phyloP scores from a whole-genome alignment of 78 protist genomes.

The Dictyostelium firmibasis region DNA sequence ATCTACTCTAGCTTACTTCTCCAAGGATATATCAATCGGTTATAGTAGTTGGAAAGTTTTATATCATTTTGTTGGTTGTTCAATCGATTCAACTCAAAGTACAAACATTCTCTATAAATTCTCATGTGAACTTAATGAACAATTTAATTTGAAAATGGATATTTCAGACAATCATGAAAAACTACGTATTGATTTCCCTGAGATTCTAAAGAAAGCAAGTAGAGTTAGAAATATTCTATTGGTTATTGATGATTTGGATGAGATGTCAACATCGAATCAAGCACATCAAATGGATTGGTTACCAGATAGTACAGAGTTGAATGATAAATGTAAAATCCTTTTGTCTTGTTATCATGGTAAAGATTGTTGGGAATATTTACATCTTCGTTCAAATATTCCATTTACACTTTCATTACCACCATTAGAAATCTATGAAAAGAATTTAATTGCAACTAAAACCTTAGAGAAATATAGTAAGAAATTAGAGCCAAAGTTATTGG shows the following conservation, averaged over 20 bases:
- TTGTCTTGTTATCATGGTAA: constrained; percentile 52
- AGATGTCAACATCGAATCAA: constrained; percentile 25
- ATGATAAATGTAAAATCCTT: not conserved
- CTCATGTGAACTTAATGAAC: not conserved
- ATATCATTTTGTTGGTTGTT: constrained; percentile 64
- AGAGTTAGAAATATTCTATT: constrained; percentile 4
- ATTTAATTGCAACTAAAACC: constrained; percentile 10
- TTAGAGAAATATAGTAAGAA: constrained; percentile 9
- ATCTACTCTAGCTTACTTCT: constrained; percentile 19
- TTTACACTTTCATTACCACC: constrained; percentile 29
- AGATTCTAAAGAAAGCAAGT: not conserved
- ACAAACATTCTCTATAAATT: constrained; percentile 14
- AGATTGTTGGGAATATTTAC: constrained; percentile 67
- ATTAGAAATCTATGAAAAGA: constrained; percentile 26
- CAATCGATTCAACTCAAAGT: constrained; percentile 35
- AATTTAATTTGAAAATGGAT: not conserved
- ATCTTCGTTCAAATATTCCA: constrained; percentile 50
- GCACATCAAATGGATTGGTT: constrained; percentile 77
- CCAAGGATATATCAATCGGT: not conserved
- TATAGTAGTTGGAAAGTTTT: not conserved
- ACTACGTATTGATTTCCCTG: constrained; percentile 33
- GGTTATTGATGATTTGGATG: constrained; percentile 51
- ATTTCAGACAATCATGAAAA: constrained; percentile 32
- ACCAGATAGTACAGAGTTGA: constrained; percentile 23
- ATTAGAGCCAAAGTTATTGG: constrained; percentile 37